These are phyloP conservation scores for Acarospora socialis DNA, from an alignment of 2,329 filamentous ascomycete species.

Conservation along the genomic window DNA sequence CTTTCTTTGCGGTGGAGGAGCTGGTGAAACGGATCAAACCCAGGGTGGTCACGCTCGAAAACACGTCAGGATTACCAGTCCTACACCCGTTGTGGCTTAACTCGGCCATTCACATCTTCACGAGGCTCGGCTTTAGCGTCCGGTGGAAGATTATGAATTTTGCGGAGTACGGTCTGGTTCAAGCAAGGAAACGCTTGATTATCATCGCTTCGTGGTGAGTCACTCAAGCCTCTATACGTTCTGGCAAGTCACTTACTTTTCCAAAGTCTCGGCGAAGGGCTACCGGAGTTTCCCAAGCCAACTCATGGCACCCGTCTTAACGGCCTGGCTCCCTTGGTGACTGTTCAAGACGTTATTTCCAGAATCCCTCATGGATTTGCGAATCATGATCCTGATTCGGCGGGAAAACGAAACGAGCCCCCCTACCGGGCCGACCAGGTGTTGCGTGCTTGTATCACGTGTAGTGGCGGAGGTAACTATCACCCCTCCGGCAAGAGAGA, in stretches of 20 bases:
- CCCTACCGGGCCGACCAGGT: slow-evolving; percentile 35
- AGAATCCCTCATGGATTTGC: slow-evolving; percentile 26
- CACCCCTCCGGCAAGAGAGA: slow-evolving; percentile 50
- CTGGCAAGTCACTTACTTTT: slow-evolving; percentile 35
- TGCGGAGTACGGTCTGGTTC: slow-evolving; percentile 35
- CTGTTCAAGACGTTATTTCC: slow-evolving; percentile 29
- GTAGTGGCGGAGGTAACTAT: slow-evolving; percentile 43
- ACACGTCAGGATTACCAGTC: slow-evolving; percentile 53
- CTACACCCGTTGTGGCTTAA: slow-evolving; percentile 39
- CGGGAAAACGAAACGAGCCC: slow-evolving; percentile 15
- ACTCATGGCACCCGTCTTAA: slow-evolving; percentile 37
- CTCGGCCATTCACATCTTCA: slow-evolving; percentile 48
- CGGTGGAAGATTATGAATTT: slow-evolving; percentile 49
- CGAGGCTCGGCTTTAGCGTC: slow-evolving; percentile 51
- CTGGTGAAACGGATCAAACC: slow-evolving; percentile 47
- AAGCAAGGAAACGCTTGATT: slow-evolving; percentile 34
- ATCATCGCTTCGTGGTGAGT: slow-evolving; percentile 40
- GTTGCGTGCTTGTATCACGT: slow-evolving; percentile 49
- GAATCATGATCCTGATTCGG: slow-evolving; percentile 28
- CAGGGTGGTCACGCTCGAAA: slow-evolving; percentile 61
- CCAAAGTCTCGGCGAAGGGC: slow-evolving; percentile 53
- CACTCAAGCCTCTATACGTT: slow-evolving; percentile 1
- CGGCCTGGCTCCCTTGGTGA: slow-evolving; percentile 23
- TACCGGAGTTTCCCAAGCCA: slow-evolving; percentile 50
- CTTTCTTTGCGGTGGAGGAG: slow-evolving; percentile 33